Evolutionary conservation across 1,139 yeast species (phyloP), one percentile per base, ranked within the genome.

Genomic region (Scheffersomyces lignicola): DNA sequence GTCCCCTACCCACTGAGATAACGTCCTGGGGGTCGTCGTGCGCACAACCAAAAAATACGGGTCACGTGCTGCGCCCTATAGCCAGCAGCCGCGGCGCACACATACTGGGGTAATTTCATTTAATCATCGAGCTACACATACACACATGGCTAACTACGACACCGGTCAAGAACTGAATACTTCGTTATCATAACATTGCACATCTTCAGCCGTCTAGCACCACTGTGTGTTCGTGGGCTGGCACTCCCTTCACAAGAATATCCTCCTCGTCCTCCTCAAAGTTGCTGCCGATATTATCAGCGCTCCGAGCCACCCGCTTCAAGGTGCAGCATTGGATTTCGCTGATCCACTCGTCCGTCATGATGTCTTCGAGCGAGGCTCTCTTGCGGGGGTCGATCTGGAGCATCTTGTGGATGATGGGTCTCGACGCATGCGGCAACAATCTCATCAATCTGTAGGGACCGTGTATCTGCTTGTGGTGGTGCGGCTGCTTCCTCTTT

Each of bases 391-490:
- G 88, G 44, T 85, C 83, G 5, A 88, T 59, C 32, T 69, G 77
- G 20, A 92, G 68, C 87, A 92, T 89, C 31, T 71, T 71, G 17
- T 81, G 78, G 30, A 92, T 75, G 8, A 92, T 73, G 7, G 84
- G 86, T 47, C 97, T 74, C 11, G 96, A 76, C 3, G 89, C 89
- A 47, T 82, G 85, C 2, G 98, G 98, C 32, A 94, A 67, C 43
- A 92, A 69, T 51, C 97, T 76, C 70, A 92, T 71, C 44, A 94
- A 65, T 48, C 97, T 71, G 70, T 92, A 88, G 2, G 97, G 97
- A 1, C 98, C 98, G 37, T 69, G 76, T 25, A 72, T 69, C 47
- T 69, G 76, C 43, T 69, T 67, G 46, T 68, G 74, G 25, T 44
- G 48, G 7, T 64, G 41, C 34, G 52, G 47, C 47, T 61, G 61